Base-by-base conservation (phyloP, 192 early-diverging fungal species). In the Backusella circina region DNA sequence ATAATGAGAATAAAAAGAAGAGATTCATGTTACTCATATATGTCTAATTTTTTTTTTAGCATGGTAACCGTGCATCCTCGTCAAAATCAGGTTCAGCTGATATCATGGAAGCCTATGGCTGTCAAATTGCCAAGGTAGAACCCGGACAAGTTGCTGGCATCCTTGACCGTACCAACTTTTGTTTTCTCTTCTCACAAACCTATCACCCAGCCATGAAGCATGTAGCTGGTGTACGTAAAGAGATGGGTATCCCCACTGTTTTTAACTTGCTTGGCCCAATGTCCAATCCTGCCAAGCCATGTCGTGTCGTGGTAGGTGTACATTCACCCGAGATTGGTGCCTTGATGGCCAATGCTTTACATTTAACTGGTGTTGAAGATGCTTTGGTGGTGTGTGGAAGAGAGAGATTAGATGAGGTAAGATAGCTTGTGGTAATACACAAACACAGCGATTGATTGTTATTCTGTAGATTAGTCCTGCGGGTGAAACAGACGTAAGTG, bases 261-360 rank as follows among this genome's bases (percentile, higher is more conserved):
- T 97, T 99, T 86, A 99, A 99, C 74, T 74, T 98, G 44, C 85
- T 98, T 16, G 97, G 97, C 0, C 97, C 97, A 5, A 80, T 99
- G 76, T 94, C 86, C 51, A 98, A 97, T 75, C 98, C 98, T 12
- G 93, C 95, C 0, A 79, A 79, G 39, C 96, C 98, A 1, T 80
- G 80, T n/a, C 86, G 93, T 35, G 87, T 93, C 23, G 90, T 99
- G 2, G 91, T 98, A 3, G 98, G 98, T 31, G 96, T 99, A n/a
- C 90, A 94, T 79, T 92, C 95, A 0, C 87, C 89, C 51, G 28
- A 80, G 6, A 73, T 99, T 8, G 98, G 96, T 1, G 84, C 75
- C 0, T 78, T 97, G 10, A 93, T 98, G 88, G 94, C 93, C 15
- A 86, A 96, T 78, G 91, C 95, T 7, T 85, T 99, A 73, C 82